Base-by-base conservation (phyloP, 495 filamentous ascomycete genomes). In the Pyrenula massariospora region DNA sequence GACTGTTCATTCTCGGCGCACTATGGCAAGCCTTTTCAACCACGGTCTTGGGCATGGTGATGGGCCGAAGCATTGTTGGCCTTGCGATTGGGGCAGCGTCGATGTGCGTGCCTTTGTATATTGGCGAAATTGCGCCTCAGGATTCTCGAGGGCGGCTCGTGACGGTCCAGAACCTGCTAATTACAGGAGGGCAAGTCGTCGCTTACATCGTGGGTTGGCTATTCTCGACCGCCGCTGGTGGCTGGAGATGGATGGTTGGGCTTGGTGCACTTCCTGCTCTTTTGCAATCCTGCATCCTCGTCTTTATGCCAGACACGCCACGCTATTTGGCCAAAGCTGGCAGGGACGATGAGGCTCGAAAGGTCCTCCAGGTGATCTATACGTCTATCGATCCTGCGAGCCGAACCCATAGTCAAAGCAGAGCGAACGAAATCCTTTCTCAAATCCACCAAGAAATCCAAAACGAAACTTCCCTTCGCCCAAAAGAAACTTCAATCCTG, bases 241-340 rank as follows among this genome's bases (percentile, higher is more conserved):
- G 86, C 21, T 96, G 91, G 91, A 73, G 91, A 56, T 94, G 86
- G 83, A 88, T 94, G 77, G 89, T 96, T 0, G 91, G 91, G 0
- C 70, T 96, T 10, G 91, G 91, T 1, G 88, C 86, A 23, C 54
- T 84, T 52, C 91, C 91, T 0, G 91, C 90, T 5, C 70, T 80
- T 2, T 56, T 89, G 8, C 91, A 95, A 66, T 78, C 81, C 36
- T 61, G 74, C 0, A 66, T 90, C 22, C 70, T 95, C 57, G 55
- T 80, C 1, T 64, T 79, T 48, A 79, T 95, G 76, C 89, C 91
- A 0, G 91, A 96, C 68, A 91, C 85, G 3, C 91, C 91, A 36
- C 76, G 91, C 22, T 95, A 89, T 89, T 75, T 95, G 50, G 82
- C 92, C 0, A 85, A 86, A 62, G 81, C 76, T 2, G 84, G 82